phyloP scores from a whole-genome alignment of 768 basidiomycete species.

The Crepidotus variabilis region DNA sequence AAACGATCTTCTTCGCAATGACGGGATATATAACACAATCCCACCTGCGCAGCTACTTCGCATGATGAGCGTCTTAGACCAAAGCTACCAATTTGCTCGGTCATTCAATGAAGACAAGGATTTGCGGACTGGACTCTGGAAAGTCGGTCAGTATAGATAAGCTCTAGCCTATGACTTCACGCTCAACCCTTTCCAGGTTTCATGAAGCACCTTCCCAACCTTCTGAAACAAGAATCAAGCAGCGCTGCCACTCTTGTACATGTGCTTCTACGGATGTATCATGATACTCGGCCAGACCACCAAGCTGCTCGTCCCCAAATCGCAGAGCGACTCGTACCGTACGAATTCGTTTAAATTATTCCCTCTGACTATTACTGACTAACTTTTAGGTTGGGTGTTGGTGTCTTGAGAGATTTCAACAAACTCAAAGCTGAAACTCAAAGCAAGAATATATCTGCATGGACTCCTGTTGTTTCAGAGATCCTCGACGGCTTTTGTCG shows the following conservation, averaged over 20 bases:
- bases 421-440: constrained; percentile 88
- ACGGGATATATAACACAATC: constrained; percentile 88
- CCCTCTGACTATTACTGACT: constrained; percentile 10
- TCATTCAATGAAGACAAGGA: constrained; percentile 99
- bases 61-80: constrained; percentile 93
- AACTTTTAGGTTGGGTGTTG: constrained; percentile 68
- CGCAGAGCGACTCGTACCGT: constrained; percentile 69
- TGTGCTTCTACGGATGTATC: constrained; percentile 90
- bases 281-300: constrained; percentile 84
- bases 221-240: constrained; percentile 97
- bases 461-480: constrained; percentile 99
- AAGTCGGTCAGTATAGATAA: constrained; percentile 78
- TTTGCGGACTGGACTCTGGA: constrained; percentile 94
- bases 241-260: constrained; percentile 94
- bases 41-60: constrained; percentile 91
- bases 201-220: constrained; percentile 98
- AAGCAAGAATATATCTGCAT: constrained; percentile 91
- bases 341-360: background rate
- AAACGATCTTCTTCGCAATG: constrained; percentile 89
- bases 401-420: constrained; percentile 88
- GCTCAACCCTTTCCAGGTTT: constrained; percentile 57
- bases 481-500: constrained; percentile 86
- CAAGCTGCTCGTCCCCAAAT: constrained; percentile 81
- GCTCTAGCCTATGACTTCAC: background rate
- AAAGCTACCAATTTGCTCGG: constrained; percentile 96